phyloP scores from a whole-genome alignment of 83 land plant species.

The Picea abies region DNA sequence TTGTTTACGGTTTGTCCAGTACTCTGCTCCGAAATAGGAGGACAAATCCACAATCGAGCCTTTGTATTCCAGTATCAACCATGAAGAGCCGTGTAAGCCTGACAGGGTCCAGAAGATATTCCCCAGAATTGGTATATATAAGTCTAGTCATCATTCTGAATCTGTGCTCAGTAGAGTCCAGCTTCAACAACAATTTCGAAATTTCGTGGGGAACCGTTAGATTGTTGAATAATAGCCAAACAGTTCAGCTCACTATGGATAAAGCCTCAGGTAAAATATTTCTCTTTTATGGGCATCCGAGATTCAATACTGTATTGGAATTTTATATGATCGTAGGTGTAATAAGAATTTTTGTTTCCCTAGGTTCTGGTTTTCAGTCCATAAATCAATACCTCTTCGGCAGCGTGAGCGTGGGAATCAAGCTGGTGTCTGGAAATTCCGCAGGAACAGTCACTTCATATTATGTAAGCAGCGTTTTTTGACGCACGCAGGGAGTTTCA shows the following conservation, averaged over 20 bases:
- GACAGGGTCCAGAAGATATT: too few species aligned
- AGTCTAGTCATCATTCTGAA: too few species aligned
- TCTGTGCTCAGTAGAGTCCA: neutral
- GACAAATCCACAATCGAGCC: too few species aligned
- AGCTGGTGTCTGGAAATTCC: slow-evolving; percentile 70
- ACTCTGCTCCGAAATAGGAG: too few species aligned
- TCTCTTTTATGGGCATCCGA: too few species aligned
- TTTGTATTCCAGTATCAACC: too few species aligned
- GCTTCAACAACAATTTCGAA: neutral
- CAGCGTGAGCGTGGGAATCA: slow-evolving; percentile 65
- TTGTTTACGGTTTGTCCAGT: too few species aligned
- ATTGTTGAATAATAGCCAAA: neutral
- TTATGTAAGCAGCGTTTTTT: slow-evolving; percentile 43
- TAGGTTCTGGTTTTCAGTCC: slow-evolving; percentile 75
- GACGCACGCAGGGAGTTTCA: too few species aligned
- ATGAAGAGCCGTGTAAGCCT: too few species aligned
- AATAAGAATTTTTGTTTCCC: neutral
- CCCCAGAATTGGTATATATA: too few species aligned
- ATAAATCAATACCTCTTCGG: slow-evolving; percentile 70
- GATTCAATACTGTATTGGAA: too few species aligned
- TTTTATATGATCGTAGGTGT: too few species aligned
- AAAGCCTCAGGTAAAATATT: slow-evolving; percentile 7
- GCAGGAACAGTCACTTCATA: slow-evolving; percentile 79
- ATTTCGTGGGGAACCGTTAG: slow-evolving; percentile 4
- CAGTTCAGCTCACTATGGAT: slow-evolving; percentile 13